Percentiles rank a stretch among this genome's conserved stretches.
phyloP scores from a whole-genome alignment of 139 green algal species.

The Yamagishiella unicocca region DNA sequence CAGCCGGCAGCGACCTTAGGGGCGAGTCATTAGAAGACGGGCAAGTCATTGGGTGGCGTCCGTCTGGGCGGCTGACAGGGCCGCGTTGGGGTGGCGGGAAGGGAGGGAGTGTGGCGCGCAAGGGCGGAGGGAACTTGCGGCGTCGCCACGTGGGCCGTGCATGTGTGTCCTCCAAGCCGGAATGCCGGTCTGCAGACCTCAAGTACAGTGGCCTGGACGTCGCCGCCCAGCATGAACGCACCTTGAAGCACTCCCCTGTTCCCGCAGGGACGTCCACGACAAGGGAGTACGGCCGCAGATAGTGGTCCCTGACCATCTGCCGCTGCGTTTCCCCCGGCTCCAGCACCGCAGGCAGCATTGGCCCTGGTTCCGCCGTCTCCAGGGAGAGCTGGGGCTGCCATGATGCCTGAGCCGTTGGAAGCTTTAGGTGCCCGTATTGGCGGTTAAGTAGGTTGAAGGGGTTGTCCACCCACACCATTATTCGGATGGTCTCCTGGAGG shows the following conservation, averaged over 20 bases:
- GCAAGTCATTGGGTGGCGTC: not conserved
- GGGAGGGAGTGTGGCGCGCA: too few relatives aligned
- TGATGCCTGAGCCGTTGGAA: not conserved
- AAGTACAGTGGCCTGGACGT: not conserved
- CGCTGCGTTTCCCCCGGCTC: not conserved
- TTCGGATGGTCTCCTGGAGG: not conserved
- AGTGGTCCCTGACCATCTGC: not conserved
- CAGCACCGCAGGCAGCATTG: not conserved
- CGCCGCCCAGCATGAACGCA: too few relatives aligned
- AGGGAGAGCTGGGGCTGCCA: not conserved
- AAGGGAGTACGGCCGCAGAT: not conserved
- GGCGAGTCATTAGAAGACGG: not conserved
- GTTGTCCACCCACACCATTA: constrained; percentile 8
- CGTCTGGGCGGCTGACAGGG: too few relatives aligned
- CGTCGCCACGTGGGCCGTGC: too few relatives aligned
- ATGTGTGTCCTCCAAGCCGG: too few relatives aligned
- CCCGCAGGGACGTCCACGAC: not conserved
- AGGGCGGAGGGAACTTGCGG: too few relatives aligned
- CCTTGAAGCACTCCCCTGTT: constrained; percentile 5
- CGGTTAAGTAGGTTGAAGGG: not conserved
- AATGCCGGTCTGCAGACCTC: not conserved
- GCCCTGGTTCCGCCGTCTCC: not conserved
- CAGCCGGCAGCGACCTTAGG: not conserved
- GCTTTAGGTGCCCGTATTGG: not conserved
- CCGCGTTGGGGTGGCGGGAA: too few relatives aligned